Evolutionary conservation across 805 yeast genomes (phyloP).

Genomic region (Candida oleophila): DNA sequence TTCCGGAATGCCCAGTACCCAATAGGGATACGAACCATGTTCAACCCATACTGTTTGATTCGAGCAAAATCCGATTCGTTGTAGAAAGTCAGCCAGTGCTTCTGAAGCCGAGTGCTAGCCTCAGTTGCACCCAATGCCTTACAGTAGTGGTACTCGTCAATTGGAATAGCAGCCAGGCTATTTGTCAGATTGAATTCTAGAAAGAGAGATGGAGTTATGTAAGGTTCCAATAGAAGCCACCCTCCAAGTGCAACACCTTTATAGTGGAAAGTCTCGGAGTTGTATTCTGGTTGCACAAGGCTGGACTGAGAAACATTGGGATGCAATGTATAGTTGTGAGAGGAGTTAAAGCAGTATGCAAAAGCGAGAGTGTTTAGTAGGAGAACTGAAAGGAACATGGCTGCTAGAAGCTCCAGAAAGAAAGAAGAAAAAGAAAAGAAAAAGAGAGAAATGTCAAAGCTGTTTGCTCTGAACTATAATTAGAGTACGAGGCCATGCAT

Average conservation of each 20-base stretch:
- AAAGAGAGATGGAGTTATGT: slow-evolving; percentile 64
- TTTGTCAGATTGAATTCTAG: slow-evolving; percentile 31
- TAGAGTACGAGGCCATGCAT: not conserved
- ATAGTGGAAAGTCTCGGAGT: slow-evolving; percentile 1
- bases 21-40: slow-evolving; percentile 71
- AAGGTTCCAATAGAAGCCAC: slow-evolving; percentile 71
- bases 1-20: slow-evolving; percentile 78
- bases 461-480: not conserved
- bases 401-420: not conserved
- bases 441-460: not conserved
- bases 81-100: slow-evolving; percentile 60
- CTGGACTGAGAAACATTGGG: not conserved
- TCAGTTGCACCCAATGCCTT: slow-evolving; percentile 46
- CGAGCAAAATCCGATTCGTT: slow-evolving; percentile 56
- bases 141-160: slow-evolving; percentile 61
- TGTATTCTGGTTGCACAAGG: not conserved
- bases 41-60: slow-evolving; percentile 55
- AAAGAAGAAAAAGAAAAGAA: not conserved
- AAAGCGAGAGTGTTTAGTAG: not conserved
- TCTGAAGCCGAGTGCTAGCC: slow-evolving; percentile 41
- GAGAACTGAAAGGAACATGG: not conserved
- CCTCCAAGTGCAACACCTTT: slow-evolving; percentile 46
- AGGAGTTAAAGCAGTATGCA: not conserved
- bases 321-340: not conserved
- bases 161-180: slow-evolving; percentile 36